These are phyloP conservation scores for Friedmanniomyces endolithicus DNA, from an alignment of 495 filamentous ascomycete genomes.

Conservation along the genomic window DNA sequence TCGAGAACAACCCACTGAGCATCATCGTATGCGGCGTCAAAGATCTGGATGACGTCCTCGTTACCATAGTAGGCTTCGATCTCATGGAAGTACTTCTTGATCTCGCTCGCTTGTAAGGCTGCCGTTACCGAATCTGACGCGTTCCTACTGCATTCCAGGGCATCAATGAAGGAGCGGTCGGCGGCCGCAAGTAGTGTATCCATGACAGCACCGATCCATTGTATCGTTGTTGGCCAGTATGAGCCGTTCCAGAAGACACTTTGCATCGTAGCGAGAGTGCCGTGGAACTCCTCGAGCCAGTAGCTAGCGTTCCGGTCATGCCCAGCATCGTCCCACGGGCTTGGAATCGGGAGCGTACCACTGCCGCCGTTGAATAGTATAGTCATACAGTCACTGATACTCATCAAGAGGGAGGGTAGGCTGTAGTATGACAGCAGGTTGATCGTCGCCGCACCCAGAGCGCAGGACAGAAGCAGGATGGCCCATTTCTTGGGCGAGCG, in stretches of 20 bases:
- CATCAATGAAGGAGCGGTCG: constrained; percentile 1
- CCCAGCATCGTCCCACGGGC: not conserved
- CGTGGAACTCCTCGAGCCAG: constrained; percentile 7
- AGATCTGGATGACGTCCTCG: constrained; percentile 10
- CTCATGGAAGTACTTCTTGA: not conserved
- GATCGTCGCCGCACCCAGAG: not conserved
- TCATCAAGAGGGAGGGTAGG: not conserved
- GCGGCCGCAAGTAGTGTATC: constrained; percentile 8
- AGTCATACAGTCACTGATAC: not conserved
- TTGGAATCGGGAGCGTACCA: no score
- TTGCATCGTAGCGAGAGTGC: constrained; percentile 8
- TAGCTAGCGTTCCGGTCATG: not conserved
- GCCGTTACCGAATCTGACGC: not conserved
- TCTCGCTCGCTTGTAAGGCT: not conserved
- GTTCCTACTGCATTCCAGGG: not conserved
- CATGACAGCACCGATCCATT: constrained; percentile 12
- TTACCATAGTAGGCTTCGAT: constrained; percentile 4
- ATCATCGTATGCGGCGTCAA: constrained; percentile 63
- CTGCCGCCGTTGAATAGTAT: no score
- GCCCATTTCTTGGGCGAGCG: not conserved
- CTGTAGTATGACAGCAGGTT: not conserved
- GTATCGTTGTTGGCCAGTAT: constrained; percentile 10
- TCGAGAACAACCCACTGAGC: constrained; percentile 94
- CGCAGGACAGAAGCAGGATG: not conserved
- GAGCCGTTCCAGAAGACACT: constrained; percentile 9